These are phyloP conservation scores for Setomelanomma holmii DNA, from an alignment of 2,329 filamentous ascomycete genomes.

Conservation along the genomic window DNA sequence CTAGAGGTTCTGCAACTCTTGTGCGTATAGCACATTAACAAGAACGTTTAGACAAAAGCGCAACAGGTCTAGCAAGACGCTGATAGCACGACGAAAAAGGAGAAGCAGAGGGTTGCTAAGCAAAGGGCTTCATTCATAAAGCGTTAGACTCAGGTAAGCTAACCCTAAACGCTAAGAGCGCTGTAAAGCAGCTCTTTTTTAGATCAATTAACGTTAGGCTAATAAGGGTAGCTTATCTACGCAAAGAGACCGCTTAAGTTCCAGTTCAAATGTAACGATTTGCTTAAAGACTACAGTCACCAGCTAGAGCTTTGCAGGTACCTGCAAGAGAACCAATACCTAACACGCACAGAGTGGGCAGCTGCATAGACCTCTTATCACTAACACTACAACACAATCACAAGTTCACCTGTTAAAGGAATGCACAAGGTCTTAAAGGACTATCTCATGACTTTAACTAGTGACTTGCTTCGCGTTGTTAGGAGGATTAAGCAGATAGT, in stretches of 20 bases:
- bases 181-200: background rate
- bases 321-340: slow-evolving; percentile 11
- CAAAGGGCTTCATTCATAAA: slow-evolving; percentile 14
- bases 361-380: slow-evolving; percentile 15
- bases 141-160: slow-evolving; percentile 14
- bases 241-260: slow-evolving; percentile 15
- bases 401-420: slow-evolving; percentile 14
- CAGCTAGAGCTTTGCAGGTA: slow-evolving; percentile 12
- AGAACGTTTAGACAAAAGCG: no score
- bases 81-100: slow-evolving; percentile 14
- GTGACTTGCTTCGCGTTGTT: slow-evolving; percentile 17
- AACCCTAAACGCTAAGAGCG: background rate
- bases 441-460: slow-evolving; percentile 17
- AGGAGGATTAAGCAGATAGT: slow-evolving; percentile 12
- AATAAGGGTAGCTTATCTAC: slow-evolving; percentile 16
- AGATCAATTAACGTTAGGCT: background rate
- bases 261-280: slow-evolving; percentile 10
- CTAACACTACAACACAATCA: slow-evolving; percentile 13
- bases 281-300: slow-evolving; percentile 14
- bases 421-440: slow-evolving; percentile 18
- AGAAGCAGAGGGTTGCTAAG: slow-evolving; percentile 12
- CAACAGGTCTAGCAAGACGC: no score
- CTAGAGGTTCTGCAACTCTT: slow-evolving; percentile 15
- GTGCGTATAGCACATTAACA: no score
- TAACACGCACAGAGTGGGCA: slow-evolving; percentile 14